Base-by-base conservation (phyloP, 106 monocot species). In the Allium sativum region DNA sequence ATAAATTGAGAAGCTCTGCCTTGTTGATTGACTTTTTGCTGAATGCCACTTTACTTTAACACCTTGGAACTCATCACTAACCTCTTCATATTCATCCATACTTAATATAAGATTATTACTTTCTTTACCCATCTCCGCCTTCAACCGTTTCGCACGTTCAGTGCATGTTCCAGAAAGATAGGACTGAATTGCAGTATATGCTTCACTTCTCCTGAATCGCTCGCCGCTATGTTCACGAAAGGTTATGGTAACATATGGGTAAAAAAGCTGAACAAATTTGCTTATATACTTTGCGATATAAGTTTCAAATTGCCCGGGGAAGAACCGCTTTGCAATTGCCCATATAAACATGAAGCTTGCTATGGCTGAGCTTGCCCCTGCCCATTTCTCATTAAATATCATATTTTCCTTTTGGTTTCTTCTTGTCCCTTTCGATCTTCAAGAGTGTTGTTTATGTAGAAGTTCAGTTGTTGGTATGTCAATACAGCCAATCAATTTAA, bases 181-280 rank as follows among this genome's bases (percentile, higher is more conserved):
- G 64, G 74, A 45, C 43, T 80, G 79, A 42, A 86, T 73, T 59
- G 74, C 75, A 12, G 63, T 15, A 76, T 65, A 91, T 42, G 84
- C 81, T 42, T 74, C 67, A 75, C 69, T 82, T 45, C 82, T 68
- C 45, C 41, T 64, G 19, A 79, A 42, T n/a, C 61, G 51, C n/a
- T 70, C 73, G 52, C 74, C 70, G 44, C 59, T n/a, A 64, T 65
- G 74, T 70, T 91, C 86, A 48, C 72, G 50, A 75, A 91, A 55
- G 56, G 65, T 66, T 70, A 91, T 73, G 13, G 79, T 53, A 18
- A 82, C 45, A 80, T 86, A 86, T 15, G 90, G 86, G 71, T 68
- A 72, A 44, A 81, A 7, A 52, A 60, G 20, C 56, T 47, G 1
- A 13, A 65, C 8, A 31, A 81, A 44, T 55, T 71, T 76, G 9